These are phyloP conservation scores for Paramecium sonneborni DNA, from an alignment of 73 alveolate species.

Conservation along the genomic window DNA sequence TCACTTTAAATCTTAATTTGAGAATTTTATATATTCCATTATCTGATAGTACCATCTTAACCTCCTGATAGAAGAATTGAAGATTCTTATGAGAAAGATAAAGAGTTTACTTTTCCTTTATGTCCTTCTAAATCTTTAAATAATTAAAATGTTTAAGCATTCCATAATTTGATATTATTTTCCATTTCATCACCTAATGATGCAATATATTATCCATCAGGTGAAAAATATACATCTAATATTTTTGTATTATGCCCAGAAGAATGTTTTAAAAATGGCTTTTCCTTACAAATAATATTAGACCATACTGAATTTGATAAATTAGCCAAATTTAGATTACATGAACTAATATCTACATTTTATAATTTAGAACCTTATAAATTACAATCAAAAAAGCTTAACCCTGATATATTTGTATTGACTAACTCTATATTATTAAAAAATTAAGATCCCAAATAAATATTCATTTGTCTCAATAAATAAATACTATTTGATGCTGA, in stretches of 20 bases:
- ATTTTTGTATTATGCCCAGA: background rate
- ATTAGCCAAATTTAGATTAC: background rate
- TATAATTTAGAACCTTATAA: background rate
- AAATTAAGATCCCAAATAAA: background rate
- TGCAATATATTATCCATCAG: background rate
- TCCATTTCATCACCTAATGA: background rate
- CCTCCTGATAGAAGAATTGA: background rate
- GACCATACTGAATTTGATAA: background rate
- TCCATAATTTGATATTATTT: background rate
- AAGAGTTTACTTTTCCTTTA: background rate
- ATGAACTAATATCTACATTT: background rate
- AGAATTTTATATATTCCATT: background rate
- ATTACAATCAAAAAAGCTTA: background rate
- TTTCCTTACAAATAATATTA: background rate
- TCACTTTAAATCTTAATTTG: background rate
- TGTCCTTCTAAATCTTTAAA: background rate
- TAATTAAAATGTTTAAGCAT: background rate
- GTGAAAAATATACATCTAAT: background rate
- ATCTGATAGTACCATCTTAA: background rate
- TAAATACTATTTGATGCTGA: background rate
- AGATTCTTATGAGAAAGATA: background rate
- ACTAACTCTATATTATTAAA: background rate
- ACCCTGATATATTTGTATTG: background rate
- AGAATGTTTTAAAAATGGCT: background rate
- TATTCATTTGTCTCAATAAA: background rate